These are phyloP conservation scores for Plasmodium vinckei DNA, from an alignment of 169 alveolate genomes.

Conservation along the genomic window DNA sequence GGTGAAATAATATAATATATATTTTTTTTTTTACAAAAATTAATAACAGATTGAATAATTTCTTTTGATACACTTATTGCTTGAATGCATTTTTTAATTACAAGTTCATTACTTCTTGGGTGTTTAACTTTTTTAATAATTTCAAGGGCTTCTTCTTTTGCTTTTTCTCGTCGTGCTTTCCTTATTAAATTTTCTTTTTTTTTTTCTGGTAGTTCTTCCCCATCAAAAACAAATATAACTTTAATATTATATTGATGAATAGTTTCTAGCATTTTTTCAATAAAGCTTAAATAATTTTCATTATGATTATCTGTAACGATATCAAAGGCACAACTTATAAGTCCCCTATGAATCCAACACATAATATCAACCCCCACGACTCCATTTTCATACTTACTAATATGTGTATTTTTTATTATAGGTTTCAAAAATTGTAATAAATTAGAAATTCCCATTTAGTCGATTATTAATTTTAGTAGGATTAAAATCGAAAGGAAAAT, in stretches of 20 bases:
- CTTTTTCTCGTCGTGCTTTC: constrained; percentile 83
- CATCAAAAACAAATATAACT: constrained; percentile 84
- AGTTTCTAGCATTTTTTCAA: constrained; percentile 59
- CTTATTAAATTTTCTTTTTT: constrained; percentile 81
- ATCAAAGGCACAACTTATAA: constrained; percentile 85
- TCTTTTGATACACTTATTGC: constrained; percentile 85
- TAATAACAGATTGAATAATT: constrained; percentile 79
- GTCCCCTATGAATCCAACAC: constrained; percentile 89
- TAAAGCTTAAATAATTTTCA: constrained; percentile 41
- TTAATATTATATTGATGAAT: constrained; percentile 43
- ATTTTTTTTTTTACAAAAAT: constrained; percentile 76
- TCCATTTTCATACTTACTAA: constrained; percentile 79
- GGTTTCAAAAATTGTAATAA: constrained; percentile 81
- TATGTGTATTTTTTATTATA: constrained; percentile 78
- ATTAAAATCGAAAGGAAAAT: neutral
- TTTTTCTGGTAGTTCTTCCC: constrained; percentile 88
- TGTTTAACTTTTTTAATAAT: constrained; percentile 77
- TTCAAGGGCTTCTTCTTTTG: constrained; percentile 82
- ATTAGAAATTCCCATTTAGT: constrained; percentile 60
- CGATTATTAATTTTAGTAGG: neutral
- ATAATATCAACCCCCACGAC: constrained; percentile 87
- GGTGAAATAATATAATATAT: constrained; percentile 97
- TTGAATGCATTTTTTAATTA: constrained; percentile 83
- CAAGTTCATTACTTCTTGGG: constrained; percentile 77
- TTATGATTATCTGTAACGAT: constrained; percentile 23